phyloP scores from a whole-genome alignment of 495 filamentous ascomycete genomes.

The Neurospora pannonica region DNA sequence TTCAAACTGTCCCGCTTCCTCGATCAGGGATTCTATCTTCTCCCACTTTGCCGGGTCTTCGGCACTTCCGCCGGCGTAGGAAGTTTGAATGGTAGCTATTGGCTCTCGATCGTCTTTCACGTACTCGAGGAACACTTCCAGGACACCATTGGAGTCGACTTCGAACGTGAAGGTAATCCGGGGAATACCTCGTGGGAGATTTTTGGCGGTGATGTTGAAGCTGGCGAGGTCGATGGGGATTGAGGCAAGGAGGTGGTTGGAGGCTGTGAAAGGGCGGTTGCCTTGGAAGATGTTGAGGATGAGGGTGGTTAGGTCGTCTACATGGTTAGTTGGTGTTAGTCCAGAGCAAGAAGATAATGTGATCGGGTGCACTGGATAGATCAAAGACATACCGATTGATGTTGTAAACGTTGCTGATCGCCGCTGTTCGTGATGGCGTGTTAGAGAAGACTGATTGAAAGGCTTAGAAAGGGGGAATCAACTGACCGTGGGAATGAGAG shows the following conservation, averaged over 20 bases:
- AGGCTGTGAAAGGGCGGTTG: slow-evolving; percentile 82
- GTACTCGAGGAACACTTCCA: slow-evolving; percentile 82
- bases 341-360: not conserved
- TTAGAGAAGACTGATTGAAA: not conserved
- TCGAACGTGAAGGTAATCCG: slow-evolving; percentile 82
- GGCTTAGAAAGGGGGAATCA: not conserved
- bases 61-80: slow-evolving; percentile 70
- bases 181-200: slow-evolving; percentile 80
- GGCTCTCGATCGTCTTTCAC: slow-evolving; percentile 77
- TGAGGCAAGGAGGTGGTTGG: slow-evolving; percentile 76
- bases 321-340: not conserved
- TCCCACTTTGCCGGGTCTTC: slow-evolving; percentile 80
- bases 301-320: slow-evolving; percentile 85
- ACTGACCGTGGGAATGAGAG: slow-evolving; percentile 63
- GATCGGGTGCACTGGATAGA: not conserved
- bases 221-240: slow-evolving; percentile 83
- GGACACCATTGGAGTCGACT: slow-evolving; percentile 78
- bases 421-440: slow-evolving; percentile 22
- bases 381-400: slow-evolving; percentile 42
- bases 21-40: slow-evolving; percentile 90
- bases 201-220: slow-evolving; percentile 45
- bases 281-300: slow-evolving; percentile 92
- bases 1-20: slow-evolving; percentile 86
- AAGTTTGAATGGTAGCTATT: not conserved
- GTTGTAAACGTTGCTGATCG: slow-evolving; percentile 94